phyloP scores from a whole-genome alignment of 192 early-diverging fungal species.

The Chytriomyces hyalinus region DNA sequence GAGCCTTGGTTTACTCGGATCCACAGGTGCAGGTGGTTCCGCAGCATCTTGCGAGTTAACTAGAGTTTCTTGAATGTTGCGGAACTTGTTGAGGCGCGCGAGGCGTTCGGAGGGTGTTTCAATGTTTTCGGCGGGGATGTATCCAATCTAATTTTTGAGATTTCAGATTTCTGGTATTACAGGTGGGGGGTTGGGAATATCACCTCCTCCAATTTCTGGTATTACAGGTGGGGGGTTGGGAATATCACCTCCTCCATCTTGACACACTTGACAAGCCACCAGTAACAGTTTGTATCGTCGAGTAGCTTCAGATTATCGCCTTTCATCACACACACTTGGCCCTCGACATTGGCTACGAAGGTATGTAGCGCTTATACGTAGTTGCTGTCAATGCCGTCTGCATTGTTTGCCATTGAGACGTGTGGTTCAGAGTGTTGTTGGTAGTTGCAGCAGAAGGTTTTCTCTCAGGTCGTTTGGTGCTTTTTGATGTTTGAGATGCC shows the following conservation, averaged over 20 bases:
- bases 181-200: not conserved
- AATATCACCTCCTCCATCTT: constrained; percentile 65
- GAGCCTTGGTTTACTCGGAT: constrained; percentile 37
- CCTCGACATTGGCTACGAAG: constrained; percentile 83
- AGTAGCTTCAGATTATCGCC: constrained; percentile 79
- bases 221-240: not conserved
- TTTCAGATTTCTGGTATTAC: no score
- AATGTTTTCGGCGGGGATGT: constrained; percentile 88
- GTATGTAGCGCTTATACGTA: constrained; percentile 86
- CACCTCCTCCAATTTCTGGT: constrained; percentile 57
- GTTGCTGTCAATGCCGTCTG: constrained; percentile 69
- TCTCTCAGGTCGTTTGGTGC: no score
- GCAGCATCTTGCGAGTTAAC: constrained; percentile 7
- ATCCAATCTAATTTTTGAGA: constrained; percentile 67
- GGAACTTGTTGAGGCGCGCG: constrained; percentile 75
- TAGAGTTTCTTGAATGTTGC: constrained; percentile 64
- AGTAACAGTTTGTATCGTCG: constrained; percentile 86
- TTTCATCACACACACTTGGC: constrained; percentile 80
- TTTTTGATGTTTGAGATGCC: no score
- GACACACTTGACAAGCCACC: constrained; percentile 68
- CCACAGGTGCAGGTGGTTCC: constrained; percentile 28
- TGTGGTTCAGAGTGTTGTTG: no score
- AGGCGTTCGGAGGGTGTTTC: constrained; percentile 84
- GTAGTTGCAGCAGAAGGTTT: no score
- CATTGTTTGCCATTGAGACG: not conserved